These are phyloP conservation scores for Zopfia rhizophila DNA, from an alignment of 2,329 filamentous ascomycete genomes.

Conservation along the genomic window DNA sequence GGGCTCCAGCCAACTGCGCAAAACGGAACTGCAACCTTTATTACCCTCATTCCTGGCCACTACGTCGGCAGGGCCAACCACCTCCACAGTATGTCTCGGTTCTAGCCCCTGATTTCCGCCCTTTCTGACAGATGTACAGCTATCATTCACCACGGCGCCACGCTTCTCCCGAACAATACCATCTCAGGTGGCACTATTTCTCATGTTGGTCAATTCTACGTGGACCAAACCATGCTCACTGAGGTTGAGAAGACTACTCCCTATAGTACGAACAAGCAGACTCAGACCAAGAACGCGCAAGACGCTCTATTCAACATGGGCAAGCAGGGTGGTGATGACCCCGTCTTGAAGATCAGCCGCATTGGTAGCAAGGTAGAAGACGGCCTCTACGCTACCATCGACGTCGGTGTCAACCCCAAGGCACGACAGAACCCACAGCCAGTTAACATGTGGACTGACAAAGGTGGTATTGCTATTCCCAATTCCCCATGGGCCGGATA, in stretches of 20 bases:
- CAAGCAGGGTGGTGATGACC: slow-evolving; percentile 62
- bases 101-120: not conserved
- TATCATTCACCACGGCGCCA: slow-evolving; percentile 51
- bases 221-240: slow-evolving; percentile 67
- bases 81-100: slow-evolving; percentile 43
- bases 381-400: slow-evolving; percentile 43
- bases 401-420: slow-evolving; percentile 43
- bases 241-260: slow-evolving; percentile 61
- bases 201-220: slow-evolving; percentile 73
- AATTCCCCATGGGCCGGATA: slow-evolving; percentile 41
- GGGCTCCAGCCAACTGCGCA: slow-evolving; percentile 59
- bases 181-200: slow-evolving; percentile 62
- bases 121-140: slow-evolving; percentile 23
- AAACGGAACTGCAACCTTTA: slow-evolving; percentile 62
- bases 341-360: slow-evolving; percentile 67
- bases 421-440: slow-evolving; percentile 38
- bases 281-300: slow-evolving; percentile 61
- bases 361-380: slow-evolving; percentile 58
- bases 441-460: slow-evolving; percentile 41
- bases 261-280: slow-evolving; percentile 56
- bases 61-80: slow-evolving; percentile 45
- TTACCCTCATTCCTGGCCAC: slow-evolving; percentile 60
- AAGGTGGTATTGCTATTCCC: slow-evolving; percentile 37
- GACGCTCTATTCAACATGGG: slow-evolving; percentile 62
- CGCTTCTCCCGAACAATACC: slow-evolving; percentile 61